phyloP scores from a whole-genome alignment of 805 yeast species.

The Yamadazyma phyllophila region DNA sequence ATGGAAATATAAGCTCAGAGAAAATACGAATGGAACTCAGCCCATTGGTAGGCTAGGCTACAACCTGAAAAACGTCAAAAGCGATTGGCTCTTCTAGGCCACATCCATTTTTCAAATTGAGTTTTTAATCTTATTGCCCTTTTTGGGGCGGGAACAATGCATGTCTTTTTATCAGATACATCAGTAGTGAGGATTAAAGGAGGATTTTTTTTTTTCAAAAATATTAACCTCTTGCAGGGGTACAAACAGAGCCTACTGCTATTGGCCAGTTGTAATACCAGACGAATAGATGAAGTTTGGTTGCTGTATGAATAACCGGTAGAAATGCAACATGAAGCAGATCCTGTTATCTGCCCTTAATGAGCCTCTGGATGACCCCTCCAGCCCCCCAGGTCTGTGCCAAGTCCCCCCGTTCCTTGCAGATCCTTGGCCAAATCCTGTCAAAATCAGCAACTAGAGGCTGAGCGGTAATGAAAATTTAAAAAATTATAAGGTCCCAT shows the following conservation, averaged over 20 bases:
- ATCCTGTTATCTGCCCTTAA: no score
- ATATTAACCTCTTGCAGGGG: not conserved
- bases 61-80: not conserved
- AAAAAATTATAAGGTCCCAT: no score
- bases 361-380: no score
- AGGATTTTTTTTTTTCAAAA: not conserved
- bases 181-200: slow-evolving; percentile 1
- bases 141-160: not conserved
- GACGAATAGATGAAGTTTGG: no score
- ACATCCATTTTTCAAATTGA: not conserved
- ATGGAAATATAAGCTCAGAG: not conserved
- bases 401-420: not conserved
- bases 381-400: not conserved
- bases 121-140: slow-evolving; percentile 1
- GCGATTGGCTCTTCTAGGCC: slow-evolving; percentile 1
- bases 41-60: not conserved
- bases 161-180: slow-evolving; percentile 8
- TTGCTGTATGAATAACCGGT: no score
- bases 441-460: not conserved
- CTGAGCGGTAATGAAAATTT: not conserved
- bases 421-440: not conserved
- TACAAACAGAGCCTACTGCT: not conserved
- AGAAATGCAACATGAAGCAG: not conserved
- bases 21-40: not conserved
- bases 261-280: not conserved